Conservation (phyloP, 208 protist genomes). For the Zelonia costaricensis region DNA sequence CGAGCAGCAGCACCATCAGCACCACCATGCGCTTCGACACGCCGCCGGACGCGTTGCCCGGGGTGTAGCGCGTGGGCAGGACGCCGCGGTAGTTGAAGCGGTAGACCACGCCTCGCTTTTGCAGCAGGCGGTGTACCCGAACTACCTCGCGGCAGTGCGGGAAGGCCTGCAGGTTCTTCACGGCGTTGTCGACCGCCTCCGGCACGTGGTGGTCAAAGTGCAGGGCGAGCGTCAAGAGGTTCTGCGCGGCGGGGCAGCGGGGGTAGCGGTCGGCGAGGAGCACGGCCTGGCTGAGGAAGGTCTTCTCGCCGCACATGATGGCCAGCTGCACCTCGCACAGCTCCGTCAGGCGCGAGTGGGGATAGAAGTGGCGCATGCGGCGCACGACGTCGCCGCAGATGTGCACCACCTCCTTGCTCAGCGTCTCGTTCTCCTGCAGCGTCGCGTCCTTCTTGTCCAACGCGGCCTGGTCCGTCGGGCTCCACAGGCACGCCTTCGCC, state of each 20-base stretch:
- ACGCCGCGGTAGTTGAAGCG: slow-evolving; percentile 73
- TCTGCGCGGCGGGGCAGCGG: slow-evolving; percentile 58
- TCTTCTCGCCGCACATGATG: slow-evolving; percentile 36
- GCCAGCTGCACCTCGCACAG: slow-evolving; percentile 35
- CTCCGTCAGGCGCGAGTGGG: slow-evolving; percentile 49
- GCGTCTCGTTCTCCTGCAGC: slow-evolving; percentile 31
- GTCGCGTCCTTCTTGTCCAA: slow-evolving; percentile 21
- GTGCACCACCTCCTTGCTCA: slow-evolving; percentile 47
- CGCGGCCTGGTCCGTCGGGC: slow-evolving; percentile 4
- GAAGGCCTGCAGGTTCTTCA: slow-evolving; percentile 72
- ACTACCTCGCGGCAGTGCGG: slow-evolving; percentile 59
- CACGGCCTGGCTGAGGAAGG: slow-evolving; percentile 53
- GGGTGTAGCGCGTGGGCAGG: slow-evolving; percentile 55
- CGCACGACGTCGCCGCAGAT: slow-evolving; percentile 43
- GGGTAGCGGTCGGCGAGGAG: slow-evolving; percentile 64
- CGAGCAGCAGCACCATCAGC: slow-evolving; percentile 40
- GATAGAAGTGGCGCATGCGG: slow-evolving; percentile 59
- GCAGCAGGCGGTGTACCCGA: slow-evolving; percentile 35
- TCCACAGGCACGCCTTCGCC: slow-evolving; percentile 27
- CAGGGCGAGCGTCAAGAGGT: slow-evolving; percentile 61
- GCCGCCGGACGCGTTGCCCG: slow-evolving; percentile 29
- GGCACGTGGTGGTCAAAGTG: slow-evolving; percentile 68
- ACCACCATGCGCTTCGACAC: slow-evolving; percentile 63
- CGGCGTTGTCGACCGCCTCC: slow-evolving; percentile 64
- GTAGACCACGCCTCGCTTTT: slow-evolving; percentile 51